Percentiles rank a stretch among this genome's conserved stretches.
Conservation (phyloP, 2,329 filamentous ascomycete genomes). For the Botrytis elliptica region DNA sequence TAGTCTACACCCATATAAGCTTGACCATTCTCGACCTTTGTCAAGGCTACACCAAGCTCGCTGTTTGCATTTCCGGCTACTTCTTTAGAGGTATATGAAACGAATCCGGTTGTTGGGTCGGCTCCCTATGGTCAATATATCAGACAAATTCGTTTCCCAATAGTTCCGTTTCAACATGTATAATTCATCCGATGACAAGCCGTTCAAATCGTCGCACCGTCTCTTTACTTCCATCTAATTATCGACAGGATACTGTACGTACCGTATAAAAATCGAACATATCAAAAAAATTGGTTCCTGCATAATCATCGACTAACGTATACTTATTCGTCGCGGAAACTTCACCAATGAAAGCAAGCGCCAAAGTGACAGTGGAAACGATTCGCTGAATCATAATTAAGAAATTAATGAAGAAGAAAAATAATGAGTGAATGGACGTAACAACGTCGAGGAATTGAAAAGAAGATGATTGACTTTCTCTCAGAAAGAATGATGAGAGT, state of each 20-base stretch:
- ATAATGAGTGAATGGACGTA: constrained; percentile 33
- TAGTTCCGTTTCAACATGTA: background rate
- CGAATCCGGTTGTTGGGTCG: constrained; percentile 67
- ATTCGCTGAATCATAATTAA: constrained; percentile 26
- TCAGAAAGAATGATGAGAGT: constrained; percentile 23
- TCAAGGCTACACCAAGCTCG: constrained; percentile 43
- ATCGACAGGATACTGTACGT: constrained; percentile 15
- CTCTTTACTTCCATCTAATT: background rate
- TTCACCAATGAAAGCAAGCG: constrained; percentile 21
- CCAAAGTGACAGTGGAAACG: constrained; percentile 12
- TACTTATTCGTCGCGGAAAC: constrained; percentile 23
- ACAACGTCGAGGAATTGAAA: constrained; percentile 25
- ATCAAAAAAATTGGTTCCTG: constrained; percentile 45
- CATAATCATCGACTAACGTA: constrained; percentile 38
- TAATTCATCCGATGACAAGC: background rate
- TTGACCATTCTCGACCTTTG: constrained; percentile 50
- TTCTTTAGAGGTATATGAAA: constrained; percentile 53
- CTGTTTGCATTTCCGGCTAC: constrained; percentile 51
- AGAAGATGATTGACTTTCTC: constrained; percentile 15
- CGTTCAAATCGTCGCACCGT: background rate
- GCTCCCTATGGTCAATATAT: constrained; percentile 31
- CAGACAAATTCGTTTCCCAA: background rate
- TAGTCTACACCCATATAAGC: constrained; percentile 70
- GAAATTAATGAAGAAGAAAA: constrained; percentile 23
- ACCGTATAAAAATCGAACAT: constrained; percentile 54